Evolutionary conservation across 257 asterid species (phyloP).

Genomic region (Anisodus acutangulus): DNA sequence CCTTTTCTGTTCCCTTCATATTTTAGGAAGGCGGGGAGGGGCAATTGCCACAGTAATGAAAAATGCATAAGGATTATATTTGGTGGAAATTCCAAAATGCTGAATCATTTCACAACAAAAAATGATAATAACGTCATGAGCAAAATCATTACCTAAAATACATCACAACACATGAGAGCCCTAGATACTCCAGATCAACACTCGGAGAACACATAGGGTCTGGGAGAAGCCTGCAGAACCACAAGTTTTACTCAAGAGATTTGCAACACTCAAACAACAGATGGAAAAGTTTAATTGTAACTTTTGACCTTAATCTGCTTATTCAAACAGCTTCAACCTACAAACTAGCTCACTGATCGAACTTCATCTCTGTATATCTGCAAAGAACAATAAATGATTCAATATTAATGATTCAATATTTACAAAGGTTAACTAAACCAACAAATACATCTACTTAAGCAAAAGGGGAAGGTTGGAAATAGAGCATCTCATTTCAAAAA

Average conservation of each 20-base stretch:
- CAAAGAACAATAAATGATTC: slow-evolving; percentile 29
- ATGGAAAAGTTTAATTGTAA: background rate
- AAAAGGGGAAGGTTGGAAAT: background rate
- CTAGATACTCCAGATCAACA: slow-evolving; percentile 69
- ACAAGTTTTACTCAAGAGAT: slow-evolving; percentile 56
- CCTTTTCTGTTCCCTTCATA: background rate
- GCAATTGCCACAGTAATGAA: background rate
- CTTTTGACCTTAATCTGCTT: slow-evolving; percentile 45
- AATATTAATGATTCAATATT: background rate
- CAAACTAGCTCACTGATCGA: slow-evolving; percentile 66
- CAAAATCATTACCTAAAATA: slow-evolving; percentile 27
- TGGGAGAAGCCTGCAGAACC: slow-evolving; percentile 65
- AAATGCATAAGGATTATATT: background rate
- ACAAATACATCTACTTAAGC: background rate
- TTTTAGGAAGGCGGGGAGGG: slow-evolving; percentile 19
- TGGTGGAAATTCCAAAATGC: slow-evolving; percentile 7
- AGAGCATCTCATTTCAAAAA: slow-evolving; percentile 19
- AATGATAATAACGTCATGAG: background rate
- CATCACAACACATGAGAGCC: slow-evolving; percentile 63
- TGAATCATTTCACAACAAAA: background rate
- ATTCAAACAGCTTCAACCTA: slow-evolving; percentile 51
- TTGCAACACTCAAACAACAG: slow-evolving; percentile 53
- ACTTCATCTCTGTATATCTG: slow-evolving; percentile 97
- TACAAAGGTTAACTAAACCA: background rate
- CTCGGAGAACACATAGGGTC: slow-evolving; percentile 60